Percentiles rank a stretch among this genome's conserved stretches.
Conservation (phyloP, 2,329 filamentous ascomycete species). For the Neofusicoccum sp. region DNA sequence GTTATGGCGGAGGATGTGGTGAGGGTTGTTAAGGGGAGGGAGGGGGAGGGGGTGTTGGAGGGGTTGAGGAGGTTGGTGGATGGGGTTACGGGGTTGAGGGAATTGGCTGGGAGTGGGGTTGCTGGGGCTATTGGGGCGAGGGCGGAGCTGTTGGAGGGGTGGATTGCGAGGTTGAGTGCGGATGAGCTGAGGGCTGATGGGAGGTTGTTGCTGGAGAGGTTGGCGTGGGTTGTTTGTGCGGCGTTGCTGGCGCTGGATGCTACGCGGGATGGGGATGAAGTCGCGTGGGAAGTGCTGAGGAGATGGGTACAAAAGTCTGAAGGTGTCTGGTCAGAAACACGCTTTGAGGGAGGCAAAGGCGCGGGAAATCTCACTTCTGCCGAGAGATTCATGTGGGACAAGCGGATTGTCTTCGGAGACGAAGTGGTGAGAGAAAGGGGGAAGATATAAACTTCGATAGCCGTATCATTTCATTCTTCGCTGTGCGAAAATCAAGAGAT, state of each 20-base stretch:
- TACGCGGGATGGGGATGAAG: slow-evolving; percentile 30
- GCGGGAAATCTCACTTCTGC: slow-evolving; percentile 13
- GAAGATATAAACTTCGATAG: background rate
- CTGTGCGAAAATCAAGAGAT: too few species aligned
- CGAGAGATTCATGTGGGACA: slow-evolving; percentile 21
- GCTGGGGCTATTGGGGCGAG: slow-evolving; percentile 18
- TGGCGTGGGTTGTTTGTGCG: slow-evolving; percentile 39
- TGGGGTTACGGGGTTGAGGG: slow-evolving; percentile 17
- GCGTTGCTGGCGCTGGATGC: slow-evolving; percentile 40
- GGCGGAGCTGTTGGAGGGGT: slow-evolving; percentile 18
- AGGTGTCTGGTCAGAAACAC: background rate
- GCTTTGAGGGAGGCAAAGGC: background rate
- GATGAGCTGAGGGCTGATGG: slow-evolving; percentile 28
- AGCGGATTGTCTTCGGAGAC: slow-evolving; percentile 25
- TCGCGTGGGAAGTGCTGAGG: slow-evolving; percentile 35
- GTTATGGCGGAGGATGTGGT: slow-evolving; percentile 60
- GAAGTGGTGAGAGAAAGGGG: background rate
- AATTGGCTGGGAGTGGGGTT: slow-evolving; percentile 11
- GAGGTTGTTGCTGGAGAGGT: slow-evolving; percentile 26
- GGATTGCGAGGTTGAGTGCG: slow-evolving; percentile 14
- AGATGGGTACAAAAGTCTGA: slow-evolving; percentile 31
- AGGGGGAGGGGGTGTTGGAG: slow-evolving; percentile 22
- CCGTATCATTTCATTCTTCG: too few species aligned
- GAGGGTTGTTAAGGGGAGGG: slow-evolving; percentile 40
- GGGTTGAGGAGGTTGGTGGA: background rate